These are phyloP conservation scores for Penicillium decumbens DNA, from an alignment of 2,329 filamentous ascomycete species.

Conservation along the genomic window DNA sequence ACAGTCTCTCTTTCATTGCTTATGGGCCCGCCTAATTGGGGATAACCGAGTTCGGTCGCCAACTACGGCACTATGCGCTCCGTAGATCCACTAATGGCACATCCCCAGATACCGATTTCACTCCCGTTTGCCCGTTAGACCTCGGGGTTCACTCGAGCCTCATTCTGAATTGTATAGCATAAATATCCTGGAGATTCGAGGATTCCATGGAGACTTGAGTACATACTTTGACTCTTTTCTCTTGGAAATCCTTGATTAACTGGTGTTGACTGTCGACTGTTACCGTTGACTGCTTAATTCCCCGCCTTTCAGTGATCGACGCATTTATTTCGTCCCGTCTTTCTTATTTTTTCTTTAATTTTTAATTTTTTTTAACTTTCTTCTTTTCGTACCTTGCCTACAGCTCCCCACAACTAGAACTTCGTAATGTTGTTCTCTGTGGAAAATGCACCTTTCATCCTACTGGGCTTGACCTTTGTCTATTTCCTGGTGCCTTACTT, in stretches of 20 bases:
- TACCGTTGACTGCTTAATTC: background rate
- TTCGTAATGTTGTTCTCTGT: slow-evolving; percentile 30
- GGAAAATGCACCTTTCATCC: slow-evolving; percentile 33
- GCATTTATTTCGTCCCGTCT: background rate
- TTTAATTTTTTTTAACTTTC: background rate
- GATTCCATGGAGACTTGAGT: background rate
- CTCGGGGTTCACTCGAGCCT: slow-evolving; percentile 16
- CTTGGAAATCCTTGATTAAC: background rate
- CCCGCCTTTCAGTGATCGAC: background rate
- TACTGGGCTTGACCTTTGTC: slow-evolving; percentile 49
- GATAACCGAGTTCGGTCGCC: slow-evolving; percentile 22
- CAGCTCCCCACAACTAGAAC: background rate
- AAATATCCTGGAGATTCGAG: slow-evolving; percentile 10
- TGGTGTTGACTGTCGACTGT: background rate
- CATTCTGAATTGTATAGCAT: slow-evolving; percentile 4
- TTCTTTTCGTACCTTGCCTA: background rate
- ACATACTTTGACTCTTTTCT: background rate
- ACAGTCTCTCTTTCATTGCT: background rate
- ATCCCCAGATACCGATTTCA: slow-evolving; percentile 23
- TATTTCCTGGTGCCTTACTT: slow-evolving; percentile 58
- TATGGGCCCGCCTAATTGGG: slow-evolving; percentile 7
- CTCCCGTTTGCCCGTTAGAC: slow-evolving; percentile 17
- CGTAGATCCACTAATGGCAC: slow-evolving; percentile 5
- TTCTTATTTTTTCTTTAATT: background rate
- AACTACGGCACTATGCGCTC: slow-evolving; percentile 16